Percentiles rank a stretch among this genome's conserved stretches.
These are phyloP conservation scores for maize (Zea mays) DNA, from an alignment of 176 grass and related monocot genomes.

Conservation along the genomic window DNA sequence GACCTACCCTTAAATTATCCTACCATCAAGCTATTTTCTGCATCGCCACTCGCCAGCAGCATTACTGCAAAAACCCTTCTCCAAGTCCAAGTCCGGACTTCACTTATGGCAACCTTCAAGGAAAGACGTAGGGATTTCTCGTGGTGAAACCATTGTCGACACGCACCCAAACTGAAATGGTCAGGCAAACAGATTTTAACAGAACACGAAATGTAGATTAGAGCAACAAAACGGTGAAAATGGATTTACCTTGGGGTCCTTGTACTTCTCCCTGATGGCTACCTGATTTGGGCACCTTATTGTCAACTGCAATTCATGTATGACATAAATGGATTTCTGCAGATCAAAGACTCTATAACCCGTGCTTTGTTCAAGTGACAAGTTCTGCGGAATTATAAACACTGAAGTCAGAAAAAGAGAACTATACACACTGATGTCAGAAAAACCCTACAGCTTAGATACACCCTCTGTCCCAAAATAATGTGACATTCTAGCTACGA, in stretches of 20 bases:
- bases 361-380: slow-evolving; percentile 38
- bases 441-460: neutral
- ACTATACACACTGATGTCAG: neutral
- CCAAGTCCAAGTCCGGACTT: neutral
- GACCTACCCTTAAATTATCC: neutral
- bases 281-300: slow-evolving; percentile 26
- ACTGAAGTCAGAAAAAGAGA: neutral
- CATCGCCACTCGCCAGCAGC: neutral
- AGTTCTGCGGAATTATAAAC: slow-evolving; percentile 36
- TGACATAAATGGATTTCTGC: slow-evolving; percentile 26
- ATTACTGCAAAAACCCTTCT: neutral
- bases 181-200: slow-evolving; percentile 1
- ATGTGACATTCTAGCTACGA: no score
- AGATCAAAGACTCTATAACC: slow-evolving; percentile 51
- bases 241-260: neutral
- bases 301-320: slow-evolving; percentile 44
- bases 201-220: neutral
- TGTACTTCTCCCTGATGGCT: slow-evolving; percentile 37
- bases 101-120: slow-evolving; percentile 32
- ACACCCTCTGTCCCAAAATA: neutral
- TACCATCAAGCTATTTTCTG: slow-evolving; percentile 13
- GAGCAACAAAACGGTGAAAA: neutral
- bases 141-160: slow-evolving; percentile 19
- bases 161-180: slow-evolving; percentile 38
- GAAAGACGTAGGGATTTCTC: slow-evolving; percentile 27